Evolutionary conservation across 2,329 filamentous ascomycete genomes (phyloP).

Genomic region (Gaeumannomyces tritici): DNA sequence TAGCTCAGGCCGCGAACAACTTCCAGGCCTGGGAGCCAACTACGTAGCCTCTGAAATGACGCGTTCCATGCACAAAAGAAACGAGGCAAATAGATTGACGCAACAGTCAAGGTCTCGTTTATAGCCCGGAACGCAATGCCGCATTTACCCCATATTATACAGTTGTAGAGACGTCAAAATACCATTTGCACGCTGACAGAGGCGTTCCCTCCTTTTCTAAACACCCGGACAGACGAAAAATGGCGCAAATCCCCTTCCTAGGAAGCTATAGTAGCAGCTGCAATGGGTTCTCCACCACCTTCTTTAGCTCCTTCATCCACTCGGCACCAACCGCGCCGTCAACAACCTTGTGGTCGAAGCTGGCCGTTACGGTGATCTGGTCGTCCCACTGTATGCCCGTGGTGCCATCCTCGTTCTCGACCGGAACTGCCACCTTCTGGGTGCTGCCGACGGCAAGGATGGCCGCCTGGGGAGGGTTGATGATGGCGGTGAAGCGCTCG

Average conservation of each 20-base stretch:
- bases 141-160: slow-evolving; percentile 4
- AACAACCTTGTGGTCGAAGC: slow-evolving; percentile 98
- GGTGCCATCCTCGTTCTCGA: slow-evolving; percentile 74
- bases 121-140: background rate
- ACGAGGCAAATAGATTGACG: background rate
- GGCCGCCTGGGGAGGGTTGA: slow-evolving; percentile 95
- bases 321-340: slow-evolving; percentile 94
- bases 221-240: background rate
- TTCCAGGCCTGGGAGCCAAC: no score
- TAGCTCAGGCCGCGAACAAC: no score
- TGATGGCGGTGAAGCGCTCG: slow-evolving; percentile 94
- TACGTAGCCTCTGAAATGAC: no score
- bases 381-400: slow-evolving; percentile 81
- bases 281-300: slow-evolving; percentile 93
- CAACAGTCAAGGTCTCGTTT: background rate
- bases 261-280: slow-evolving; percentile 67
- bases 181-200: background rate
- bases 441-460: slow-evolving; percentile 93
- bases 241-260: background rate
- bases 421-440: slow-evolving; percentile 86
- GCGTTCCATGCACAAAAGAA: background rate
- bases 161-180: background rate
- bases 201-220: background rate
- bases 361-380: slow-evolving; percentile 88
- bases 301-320: slow-evolving; percentile 96